Base-by-base conservation (phyloP, 495 filamentous ascomycete species). In the Neurospora sp. region DNA sequence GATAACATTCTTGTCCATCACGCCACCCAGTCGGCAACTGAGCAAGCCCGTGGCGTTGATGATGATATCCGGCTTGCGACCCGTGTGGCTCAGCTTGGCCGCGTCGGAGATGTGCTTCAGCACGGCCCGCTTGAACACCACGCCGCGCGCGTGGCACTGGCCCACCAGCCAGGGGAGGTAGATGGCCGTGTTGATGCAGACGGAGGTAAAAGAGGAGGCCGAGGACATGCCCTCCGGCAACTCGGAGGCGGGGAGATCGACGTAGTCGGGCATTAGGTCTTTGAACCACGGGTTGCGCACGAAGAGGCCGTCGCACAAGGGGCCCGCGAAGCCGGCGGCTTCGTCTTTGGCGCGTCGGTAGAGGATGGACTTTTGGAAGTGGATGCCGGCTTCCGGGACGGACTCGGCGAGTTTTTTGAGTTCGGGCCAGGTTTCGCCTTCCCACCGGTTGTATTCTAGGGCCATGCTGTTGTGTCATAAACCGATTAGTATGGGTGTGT, bases 351-450 rank as follows among this genome's bases (percentile, higher is more conserved):
- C 72, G 31, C 84, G 82, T 31, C 85, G 84, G 74, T 81, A 83
- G 31, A 85, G 81, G 12, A 80, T 80, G 20, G 82, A 79, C 39
- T 83, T 88, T 82, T 93, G 93, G 73, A 94, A 91, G 82, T 98
- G 95, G 27, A 98, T 90, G 9, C 95, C 96, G 2, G 96, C 92
- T 72, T 97, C 95, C 95, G 93, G 93, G 37, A 92, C 87, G 93
- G 93, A 87, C 72, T 85, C 83, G 3, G 91, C 91, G 12, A 98
- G 80, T 74, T 85, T 84, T 54, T 86, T 86, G 73, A 94, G 80
- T 37, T 88, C 88, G 9, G 88, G 86, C 92, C 92, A 94, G 10
- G 91, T 91, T 39, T 86, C 84, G 69, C 84, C 84, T 75, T 94
- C 92, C 88, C 89, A 93, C 62, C 82, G 82, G 78, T 79, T 85